Evolutionary conservation across 1,284 basidiomycete species (phyloP).

Genomic region (Irpex sp.): DNA sequence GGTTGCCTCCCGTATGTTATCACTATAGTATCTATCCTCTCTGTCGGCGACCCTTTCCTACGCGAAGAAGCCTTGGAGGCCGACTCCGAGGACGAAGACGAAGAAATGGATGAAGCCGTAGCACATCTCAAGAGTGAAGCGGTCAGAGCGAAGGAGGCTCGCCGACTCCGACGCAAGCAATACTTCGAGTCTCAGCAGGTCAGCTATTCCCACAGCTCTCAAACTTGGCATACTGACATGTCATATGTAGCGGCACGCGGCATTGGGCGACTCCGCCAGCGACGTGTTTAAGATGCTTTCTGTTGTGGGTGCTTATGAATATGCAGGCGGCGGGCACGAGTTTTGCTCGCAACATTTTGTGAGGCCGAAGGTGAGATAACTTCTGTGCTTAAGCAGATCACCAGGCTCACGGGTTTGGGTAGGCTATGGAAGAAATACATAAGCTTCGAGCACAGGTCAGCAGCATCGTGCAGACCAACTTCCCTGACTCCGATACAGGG

Average conservation of each 20-base stretch:
- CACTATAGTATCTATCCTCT: conserved; percentile 87
- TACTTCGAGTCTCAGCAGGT: conserved; percentile 84
- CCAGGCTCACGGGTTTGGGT: not conserved
- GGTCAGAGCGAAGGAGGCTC: conserved; percentile 64
- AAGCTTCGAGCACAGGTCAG: conserved; percentile 92
- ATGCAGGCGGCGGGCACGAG: conserved; percentile 70
- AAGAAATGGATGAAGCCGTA: conserved; percentile 42
- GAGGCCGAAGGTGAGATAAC: conserved; percentile 70
- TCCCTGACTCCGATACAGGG: conserved; percentile 55
- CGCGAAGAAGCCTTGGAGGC: conserved; percentile 69
- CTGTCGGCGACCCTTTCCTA: conserved; percentile 95
- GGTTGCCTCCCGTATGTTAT: conserved; percentile 92
- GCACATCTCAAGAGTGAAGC: conserved; percentile 56
- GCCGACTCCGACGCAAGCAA: conserved; percentile 60
- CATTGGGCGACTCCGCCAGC: conserved; percentile 81
- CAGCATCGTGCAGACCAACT: conserved; percentile 74
- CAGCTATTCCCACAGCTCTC: conserved; percentile 17
- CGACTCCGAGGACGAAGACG: conserved; percentile 38
- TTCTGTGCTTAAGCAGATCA: not conserved
- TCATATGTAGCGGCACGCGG: conserved; percentile 62
- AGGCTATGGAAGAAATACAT: conserved; percentile 99
- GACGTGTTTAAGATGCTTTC: conserved; percentile 89
- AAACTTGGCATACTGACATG: not conserved
- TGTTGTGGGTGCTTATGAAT: conserved; percentile 95
- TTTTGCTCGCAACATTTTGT: conserved; percentile 94